phyloP scores from a whole-genome alignment of 176 grass and related monocot species.

The Paspalum vaginatum region DNA sequence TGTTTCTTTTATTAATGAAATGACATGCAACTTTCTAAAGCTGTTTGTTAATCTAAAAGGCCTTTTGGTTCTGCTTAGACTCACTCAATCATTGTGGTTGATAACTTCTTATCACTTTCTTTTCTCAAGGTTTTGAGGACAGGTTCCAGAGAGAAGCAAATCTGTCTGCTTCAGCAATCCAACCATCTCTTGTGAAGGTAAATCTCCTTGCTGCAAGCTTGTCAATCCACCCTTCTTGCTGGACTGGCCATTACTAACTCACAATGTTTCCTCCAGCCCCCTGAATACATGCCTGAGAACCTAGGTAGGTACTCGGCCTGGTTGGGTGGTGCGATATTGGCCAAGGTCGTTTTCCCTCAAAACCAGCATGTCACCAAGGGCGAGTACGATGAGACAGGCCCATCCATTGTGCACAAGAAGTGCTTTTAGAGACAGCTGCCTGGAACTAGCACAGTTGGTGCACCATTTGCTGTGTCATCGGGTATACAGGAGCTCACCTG shows the following conservation, averaged over 20 bases:
- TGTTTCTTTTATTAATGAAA: too few species aligned
- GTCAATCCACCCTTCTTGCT: background rate
- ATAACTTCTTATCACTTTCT: conserved; percentile 16
- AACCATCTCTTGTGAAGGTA: conserved; percentile 91
- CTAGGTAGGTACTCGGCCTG: conserved; percentile 84
- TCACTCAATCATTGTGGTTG: background rate
- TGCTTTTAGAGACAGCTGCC: conserved; percentile 64
- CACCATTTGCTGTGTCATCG: background rate
- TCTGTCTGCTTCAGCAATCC: conserved; percentile 82
- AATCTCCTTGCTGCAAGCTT: background rate
- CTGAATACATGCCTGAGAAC: conserved; percentile 96
- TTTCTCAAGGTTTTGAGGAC: conserved; percentile 77
- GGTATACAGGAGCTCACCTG: background rate
- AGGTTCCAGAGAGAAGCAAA: conserved; percentile 93
- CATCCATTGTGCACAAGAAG: conserved; percentile 93
- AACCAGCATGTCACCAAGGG: conserved; percentile 94
- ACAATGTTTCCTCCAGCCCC: conserved; percentile 55
- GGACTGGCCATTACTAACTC: conserved; percentile 3
- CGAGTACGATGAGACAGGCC: conserved; percentile 96
- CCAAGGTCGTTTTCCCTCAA: conserved; percentile 96
- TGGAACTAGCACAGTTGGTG: background rate
- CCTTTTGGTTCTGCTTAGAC: too few species aligned
- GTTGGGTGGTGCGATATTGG: conserved; percentile 94
- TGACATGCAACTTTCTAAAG: too few species aligned
- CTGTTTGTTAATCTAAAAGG: too few species aligned